Base-by-base conservation (phyloP, 1,284 basidiomycete genomes). In the Marasmius fiardii region DNA sequence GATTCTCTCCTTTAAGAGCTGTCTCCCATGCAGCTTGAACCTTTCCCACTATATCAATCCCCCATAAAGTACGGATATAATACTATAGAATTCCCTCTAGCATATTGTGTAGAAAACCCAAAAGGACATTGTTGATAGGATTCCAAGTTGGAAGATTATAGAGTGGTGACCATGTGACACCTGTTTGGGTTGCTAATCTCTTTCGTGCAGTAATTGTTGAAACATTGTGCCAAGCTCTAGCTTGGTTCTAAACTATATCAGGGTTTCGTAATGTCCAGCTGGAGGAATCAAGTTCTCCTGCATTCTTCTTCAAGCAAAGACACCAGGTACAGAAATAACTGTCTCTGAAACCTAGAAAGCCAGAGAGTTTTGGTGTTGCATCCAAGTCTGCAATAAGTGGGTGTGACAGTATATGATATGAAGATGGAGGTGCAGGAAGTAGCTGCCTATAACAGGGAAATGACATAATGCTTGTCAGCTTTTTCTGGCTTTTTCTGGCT, bases 321-420 rank as follows among this genome's bases (percentile, higher is more conserved):
- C 37, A 39, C 37, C 37, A 39, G 14, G 37, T 16, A 14, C 37
- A 39, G 12, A 39, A 39, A 14, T 6, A 20, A 4, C 12, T 14
- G 4, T 4, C 37, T 16, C 37, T 39, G 16, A 16, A 20, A 14
- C 37, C 18, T 14, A 39, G 12, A 39, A 39, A 39, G 37, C 37
- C 0, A 66, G 69, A 31, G 28, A 58, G 37, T 44, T 63, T 58
- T 18, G 54, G 45, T 2, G 45, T 50, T 11, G 61, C 63, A n/a
- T 51, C 34, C 10, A 56, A 35, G 49, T 64, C 63, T 24, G 57
- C 58, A 44, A 64, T 54, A 24, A 62, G 39, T 34, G 61, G 56
- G 37, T n/a, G n/a, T n/a, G n/a, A n/a, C n/a, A n/a, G n/a, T n/a
- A n/a, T n/a, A n/a, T n/a, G n/a, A n/a, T n/a, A n/a, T n/a, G n/a